These are phyloP conservation scores for Suillus occidentalis DNA, from an alignment of 768 basidiomycete genomes.

Conservation along the genomic window DNA sequence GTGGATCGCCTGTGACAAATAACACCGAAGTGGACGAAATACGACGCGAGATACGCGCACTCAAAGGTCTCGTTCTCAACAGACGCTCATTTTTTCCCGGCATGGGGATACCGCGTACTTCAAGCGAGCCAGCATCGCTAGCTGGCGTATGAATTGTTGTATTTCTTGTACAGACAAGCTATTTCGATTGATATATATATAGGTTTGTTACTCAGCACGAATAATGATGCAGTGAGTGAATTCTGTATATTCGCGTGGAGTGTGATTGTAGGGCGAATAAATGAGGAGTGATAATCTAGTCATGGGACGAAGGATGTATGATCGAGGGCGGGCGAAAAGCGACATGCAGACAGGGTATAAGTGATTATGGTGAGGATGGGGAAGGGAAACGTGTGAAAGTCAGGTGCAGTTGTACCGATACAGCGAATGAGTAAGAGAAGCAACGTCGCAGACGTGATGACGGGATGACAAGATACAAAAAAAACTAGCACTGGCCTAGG, in stretches of 20 bases:
- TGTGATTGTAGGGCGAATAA: not conserved
- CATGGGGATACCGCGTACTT: slow-evolving; percentile 9
- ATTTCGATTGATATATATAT: not conserved
- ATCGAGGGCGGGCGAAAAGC: not conserved
- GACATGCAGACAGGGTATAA: not conserved
- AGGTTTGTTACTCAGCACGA: not conserved
- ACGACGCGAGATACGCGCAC: slow-evolving; percentile 68
- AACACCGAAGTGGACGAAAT: slow-evolving; percentile 63
- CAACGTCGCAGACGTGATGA: slow-evolving; percentile 1
- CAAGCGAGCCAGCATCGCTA: slow-evolving; percentile 7
- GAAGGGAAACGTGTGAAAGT: not conserved
- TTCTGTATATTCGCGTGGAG: not conserved
- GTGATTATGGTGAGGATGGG: not conserved
- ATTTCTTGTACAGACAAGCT: not conserved
- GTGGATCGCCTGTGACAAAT: slow-evolving; percentile 19
- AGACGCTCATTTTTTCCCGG: slow-evolving; percentile 43
- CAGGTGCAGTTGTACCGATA: slow-evolving; percentile 4
- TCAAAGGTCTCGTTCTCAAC: slow-evolving; percentile 80
- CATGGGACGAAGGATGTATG: not conserved
- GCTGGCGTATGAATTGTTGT: slow-evolving; percentile 1
- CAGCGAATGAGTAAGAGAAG: not conserved
- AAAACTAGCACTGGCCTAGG: slow-evolving; percentile 39
- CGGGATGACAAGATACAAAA: not conserved
- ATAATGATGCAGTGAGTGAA: not conserved
- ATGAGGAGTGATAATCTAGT: not conserved